Evolutionary conservation across 495 filamentous ascomycete species (phyloP).

Genomic region (Tuber melanosporum): DNA sequence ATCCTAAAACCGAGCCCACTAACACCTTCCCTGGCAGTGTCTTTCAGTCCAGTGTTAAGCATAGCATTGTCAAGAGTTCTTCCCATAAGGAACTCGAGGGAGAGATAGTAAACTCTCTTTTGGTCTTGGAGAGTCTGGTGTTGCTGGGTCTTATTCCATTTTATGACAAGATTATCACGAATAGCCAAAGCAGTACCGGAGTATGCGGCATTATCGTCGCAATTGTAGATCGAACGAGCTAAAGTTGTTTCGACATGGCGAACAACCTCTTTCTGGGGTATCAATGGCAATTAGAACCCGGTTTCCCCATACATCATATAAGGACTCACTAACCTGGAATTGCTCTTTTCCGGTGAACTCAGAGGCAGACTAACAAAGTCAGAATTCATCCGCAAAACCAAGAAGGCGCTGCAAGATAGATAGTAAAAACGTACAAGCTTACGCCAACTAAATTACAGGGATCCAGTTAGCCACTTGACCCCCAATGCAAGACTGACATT

Average conservation of each 20-base stretch:
- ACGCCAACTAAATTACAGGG: conserved; percentile 56
- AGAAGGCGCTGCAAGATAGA: neutral
- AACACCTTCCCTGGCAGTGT: conserved; percentile 78
- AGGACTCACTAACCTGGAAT: conserved; percentile 52
- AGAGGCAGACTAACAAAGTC: conserved; percentile 50
- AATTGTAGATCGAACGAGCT: conserved; percentile 94
- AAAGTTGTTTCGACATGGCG: conserved; percentile 94
- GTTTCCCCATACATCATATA: neutral
- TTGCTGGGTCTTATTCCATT: conserved; percentile 98
- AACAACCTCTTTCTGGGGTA: conserved; percentile 65
- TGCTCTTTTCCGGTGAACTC: conserved; percentile 71
- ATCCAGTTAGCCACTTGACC: conserved; percentile 12
- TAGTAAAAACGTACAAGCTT: conserved; percentile 57
- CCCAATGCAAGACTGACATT: neutral
- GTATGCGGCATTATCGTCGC: conserved; percentile 92
- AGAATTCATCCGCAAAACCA: conserved; percentile 12
- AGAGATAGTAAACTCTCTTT: conserved; percentile 94
- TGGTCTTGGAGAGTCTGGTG: conserved; percentile 81
- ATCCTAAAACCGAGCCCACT: conserved; percentile 87
- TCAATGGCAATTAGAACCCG: conserved; percentile 39
- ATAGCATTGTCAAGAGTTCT: conserved; percentile 95
- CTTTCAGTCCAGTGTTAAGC: conserved; percentile 87
- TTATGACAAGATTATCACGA: conserved; percentile 82
- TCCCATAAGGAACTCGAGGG: conserved; percentile 95
- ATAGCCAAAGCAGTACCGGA: conserved; percentile 84